Evolutionary conservation across 1,139 yeast species (phyloP).

Genomic region (Arxiozyma slooffiae): DNA sequence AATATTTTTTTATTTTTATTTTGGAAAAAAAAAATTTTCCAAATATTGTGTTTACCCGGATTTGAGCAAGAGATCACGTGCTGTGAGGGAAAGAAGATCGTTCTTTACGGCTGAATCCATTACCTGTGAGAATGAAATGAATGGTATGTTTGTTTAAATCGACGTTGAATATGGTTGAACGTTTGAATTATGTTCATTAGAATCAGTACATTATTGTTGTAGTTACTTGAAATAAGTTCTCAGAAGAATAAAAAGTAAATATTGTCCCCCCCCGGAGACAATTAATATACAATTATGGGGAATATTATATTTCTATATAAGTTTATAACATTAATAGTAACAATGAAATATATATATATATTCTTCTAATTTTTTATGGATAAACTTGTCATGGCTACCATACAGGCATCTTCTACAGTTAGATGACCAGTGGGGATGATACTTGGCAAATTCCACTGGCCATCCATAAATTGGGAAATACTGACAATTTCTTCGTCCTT

Average conservation of each 20-base stretch:
- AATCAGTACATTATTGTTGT: too few relatives aligned
- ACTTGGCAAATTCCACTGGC: constrained; percentile 43
- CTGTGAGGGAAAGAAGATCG: neutral
- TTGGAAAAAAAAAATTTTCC: neutral
- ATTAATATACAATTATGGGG: neutral
- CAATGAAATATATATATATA: neutral
- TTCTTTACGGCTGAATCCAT: neutral
- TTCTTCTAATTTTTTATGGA: neutral
- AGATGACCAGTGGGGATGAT: constrained; percentile 39
- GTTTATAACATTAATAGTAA: neutral
- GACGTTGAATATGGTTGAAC: too few relatives aligned
- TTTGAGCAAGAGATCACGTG: neutral
- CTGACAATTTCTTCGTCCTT: constrained; percentile 41
- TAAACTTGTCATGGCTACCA: constrained; percentile 31
- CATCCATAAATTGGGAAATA: constrained; percentile 61
- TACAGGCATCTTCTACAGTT: constrained; percentile 55
- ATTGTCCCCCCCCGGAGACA: too few relatives aligned
- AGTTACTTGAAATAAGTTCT: neutral
- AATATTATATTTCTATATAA: neutral
- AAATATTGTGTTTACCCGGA: neutral
- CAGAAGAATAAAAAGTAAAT: neutral
- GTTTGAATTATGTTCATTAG: too few relatives aligned
- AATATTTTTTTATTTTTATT: too few relatives aligned
- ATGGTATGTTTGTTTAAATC: too few relatives aligned
- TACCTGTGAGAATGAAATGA: too few relatives aligned